Base-by-base conservation (phyloP, 2,329 filamentous ascomycete species). In the Gnomoniopsis sp. region DNA sequence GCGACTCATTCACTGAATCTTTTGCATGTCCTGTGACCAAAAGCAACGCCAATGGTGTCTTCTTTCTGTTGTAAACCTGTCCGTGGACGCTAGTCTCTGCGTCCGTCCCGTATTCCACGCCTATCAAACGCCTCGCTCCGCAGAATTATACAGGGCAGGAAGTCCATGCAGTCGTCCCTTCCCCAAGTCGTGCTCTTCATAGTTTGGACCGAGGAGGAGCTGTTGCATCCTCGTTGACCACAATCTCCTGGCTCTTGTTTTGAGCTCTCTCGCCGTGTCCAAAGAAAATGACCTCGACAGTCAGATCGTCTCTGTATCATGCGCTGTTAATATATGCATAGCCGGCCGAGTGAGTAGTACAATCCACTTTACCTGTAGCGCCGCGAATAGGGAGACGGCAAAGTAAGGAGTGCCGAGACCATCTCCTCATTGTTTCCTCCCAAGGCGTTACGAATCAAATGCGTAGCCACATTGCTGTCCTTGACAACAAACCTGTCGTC, bases 251-350 rank as follows among this genome's bases (percentile, higher is more conserved):
- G 33, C 83, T 89, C 53, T 56, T 49, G 43, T 48, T 50, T 38
- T 59, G 57, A 3, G 59, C 57, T 71, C 87, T 87, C 55, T 87
- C 79, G 38, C 88, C 85, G 66, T 96, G 86, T 61, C 95, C 95
- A 68, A 99, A 99, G 82, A 99, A 99, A 69, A 99, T 96, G 62
- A 99, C 95, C 73, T 99, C 91, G 17, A 99, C 93, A 0, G 95
- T 99, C 63, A 99, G 77, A 71, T 99, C 95, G 71, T 99, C 95
- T 65, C 91, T 93, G 61, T 50, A 61, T 67, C 58, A 65, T 55
- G 15, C 53, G 30, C 44, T 65, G 43, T 55, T 58, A 63, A 48
- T 41, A 26, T 21, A 54, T 19, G n/a, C 50, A 47, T 47, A 4
- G 2, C 34, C 48, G 43, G 49, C 17, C n/a, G 22, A 59, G 12